A percentile compares a stretch with the other conserved stretches of the same genome.
Evolutionary conservation across 1,284 basidiomycete species (phyloP).

Genomic region (Tylopilus sp.): DNA sequence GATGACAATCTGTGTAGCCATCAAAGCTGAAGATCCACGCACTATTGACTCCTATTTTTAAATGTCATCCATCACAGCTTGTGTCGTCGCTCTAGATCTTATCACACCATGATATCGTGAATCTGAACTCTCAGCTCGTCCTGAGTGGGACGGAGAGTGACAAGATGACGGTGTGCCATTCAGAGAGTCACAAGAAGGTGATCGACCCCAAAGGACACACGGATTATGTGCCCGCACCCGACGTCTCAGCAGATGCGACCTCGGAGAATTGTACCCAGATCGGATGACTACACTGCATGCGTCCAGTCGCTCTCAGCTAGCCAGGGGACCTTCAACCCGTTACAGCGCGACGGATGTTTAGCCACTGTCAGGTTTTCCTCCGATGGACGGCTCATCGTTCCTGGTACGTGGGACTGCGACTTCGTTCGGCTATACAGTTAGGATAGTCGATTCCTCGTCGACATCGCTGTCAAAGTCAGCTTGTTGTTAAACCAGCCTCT

Average conservation of each 20-base stretch:
- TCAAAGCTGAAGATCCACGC: too few species aligned
- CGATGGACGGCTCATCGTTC: background rate
- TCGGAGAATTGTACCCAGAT: background rate
- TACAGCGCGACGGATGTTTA: background rate
- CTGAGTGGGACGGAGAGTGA: background rate
- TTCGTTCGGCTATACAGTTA: background rate
- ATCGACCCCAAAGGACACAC: background rate
- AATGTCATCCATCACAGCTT: too few species aligned
- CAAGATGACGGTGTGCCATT: background rate
- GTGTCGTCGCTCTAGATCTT: too few species aligned
- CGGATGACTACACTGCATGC: background rate
- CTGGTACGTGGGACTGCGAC: background rate
- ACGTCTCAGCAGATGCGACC: too few species aligned
- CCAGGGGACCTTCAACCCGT: background rate
- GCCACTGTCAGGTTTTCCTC: background rate
- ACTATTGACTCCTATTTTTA: too few species aligned
- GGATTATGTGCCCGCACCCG: background rate
- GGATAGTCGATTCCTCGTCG: background rate
- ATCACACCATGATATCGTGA: too few species aligned
- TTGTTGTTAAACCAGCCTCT: background rate
- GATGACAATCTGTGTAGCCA: too few species aligned
- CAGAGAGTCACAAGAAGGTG: background rate
- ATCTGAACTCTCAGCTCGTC: too few species aligned
- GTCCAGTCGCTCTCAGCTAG: background rate
- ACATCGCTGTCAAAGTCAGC: background rate